Conservation (phyloP, 441 rosid genomes). For the Dalechampia spathulata region DNA sequence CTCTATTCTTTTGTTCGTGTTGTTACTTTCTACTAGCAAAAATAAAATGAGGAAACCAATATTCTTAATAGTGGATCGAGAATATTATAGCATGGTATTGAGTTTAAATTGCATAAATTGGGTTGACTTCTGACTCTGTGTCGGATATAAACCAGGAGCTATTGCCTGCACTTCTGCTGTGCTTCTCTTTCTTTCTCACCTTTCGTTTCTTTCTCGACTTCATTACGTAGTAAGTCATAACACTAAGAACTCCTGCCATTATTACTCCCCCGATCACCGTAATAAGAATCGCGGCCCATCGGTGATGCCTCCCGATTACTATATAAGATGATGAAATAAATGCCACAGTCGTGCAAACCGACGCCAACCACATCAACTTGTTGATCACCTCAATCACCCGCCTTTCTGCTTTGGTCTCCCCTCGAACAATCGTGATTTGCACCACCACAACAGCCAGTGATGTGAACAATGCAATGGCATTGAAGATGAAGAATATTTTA, state of each 20-base stretch:
- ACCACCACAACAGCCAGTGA: slow-evolving; percentile 87
- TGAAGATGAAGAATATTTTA: slow-evolving; percentile 63
- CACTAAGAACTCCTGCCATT: slow-evolving; percentile 64
- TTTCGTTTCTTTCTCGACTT: slow-evolving; percentile 45
- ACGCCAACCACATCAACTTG: slow-evolving; percentile 90
- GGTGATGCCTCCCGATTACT: slow-evolving; percentile 60
- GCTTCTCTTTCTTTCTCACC: slow-evolving; percentile 49
- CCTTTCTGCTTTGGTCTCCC: slow-evolving; percentile 72
- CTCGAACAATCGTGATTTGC: slow-evolving; percentile 82
- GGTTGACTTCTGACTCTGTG: slow-evolving; percentile 54
- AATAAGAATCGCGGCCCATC: slow-evolving; percentile 75
- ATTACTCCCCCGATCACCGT: slow-evolving; percentile 60
- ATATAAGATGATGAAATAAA: slow-evolving; percentile 74
- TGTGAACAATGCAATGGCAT: slow-evolving; percentile 74
- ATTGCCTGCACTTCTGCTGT: slow-evolving; percentile 19
- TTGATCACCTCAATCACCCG: slow-evolving; percentile 76
- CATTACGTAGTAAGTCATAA: slow-evolving; percentile 75
- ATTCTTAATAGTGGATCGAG: no score
- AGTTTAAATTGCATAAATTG: slow-evolving; percentile 76
- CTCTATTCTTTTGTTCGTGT: no score
- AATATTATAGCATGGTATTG: no score
- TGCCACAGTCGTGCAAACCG: slow-evolving; percentile 73
- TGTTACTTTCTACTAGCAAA: no score
- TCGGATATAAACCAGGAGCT: slow-evolving; percentile 37
- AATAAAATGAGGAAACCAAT: no score